phyloP scores from a whole-genome alignment of 225 moss, liverwort and hornwort species.

The Sphagnum tenellum region DNA sequence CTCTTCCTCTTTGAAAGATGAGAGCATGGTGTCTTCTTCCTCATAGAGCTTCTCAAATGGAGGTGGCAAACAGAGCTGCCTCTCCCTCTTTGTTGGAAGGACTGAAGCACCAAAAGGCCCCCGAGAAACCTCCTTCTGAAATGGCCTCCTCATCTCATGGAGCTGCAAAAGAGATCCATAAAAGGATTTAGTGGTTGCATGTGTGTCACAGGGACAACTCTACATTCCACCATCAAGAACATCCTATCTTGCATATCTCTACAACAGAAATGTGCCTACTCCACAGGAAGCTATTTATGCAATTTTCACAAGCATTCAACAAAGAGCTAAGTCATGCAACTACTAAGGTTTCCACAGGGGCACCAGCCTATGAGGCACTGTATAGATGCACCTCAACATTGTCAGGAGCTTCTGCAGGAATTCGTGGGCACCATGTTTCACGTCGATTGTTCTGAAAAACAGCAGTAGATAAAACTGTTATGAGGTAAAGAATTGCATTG shows the following conservation, averaged over 20 bases:
- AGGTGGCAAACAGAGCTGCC: slow-evolving; percentile 62
- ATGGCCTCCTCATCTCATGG: slow-evolving; percentile 25
- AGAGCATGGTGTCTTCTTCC: slow-evolving; percentile 35
- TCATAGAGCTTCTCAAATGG: slow-evolving; percentile 73
- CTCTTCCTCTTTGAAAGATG: slow-evolving; percentile 32
- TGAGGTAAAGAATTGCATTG: no score
- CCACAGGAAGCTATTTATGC: no score
- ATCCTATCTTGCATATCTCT: no score
- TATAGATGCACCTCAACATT: neutral
- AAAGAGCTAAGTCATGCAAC: no score
- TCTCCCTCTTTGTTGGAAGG: slow-evolving; percentile 36
- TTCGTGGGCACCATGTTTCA: slow-evolving; percentile 90
- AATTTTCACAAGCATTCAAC: no score
- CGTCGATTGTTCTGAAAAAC: slow-evolving; percentile 62
- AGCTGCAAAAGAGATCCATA: slow-evolving; percentile 38
- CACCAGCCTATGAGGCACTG: no score
- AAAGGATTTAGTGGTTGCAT: no score
- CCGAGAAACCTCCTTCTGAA: slow-evolving; percentile 22
- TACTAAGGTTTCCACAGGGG: no score
- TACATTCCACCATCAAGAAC: no score
- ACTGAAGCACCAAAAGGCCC: slow-evolving; percentile 15
- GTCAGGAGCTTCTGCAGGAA: slow-evolving; percentile 10
- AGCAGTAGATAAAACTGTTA: no score
- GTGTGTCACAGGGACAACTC: no score
- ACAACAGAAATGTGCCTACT: no score